A percentile compares a stretch with the other conserved stretches of the same genome.
Evolutionary conservation across 1,139 yeast genomes (phyloP).

Genomic region (Yamadazyma mexicana): DNA sequence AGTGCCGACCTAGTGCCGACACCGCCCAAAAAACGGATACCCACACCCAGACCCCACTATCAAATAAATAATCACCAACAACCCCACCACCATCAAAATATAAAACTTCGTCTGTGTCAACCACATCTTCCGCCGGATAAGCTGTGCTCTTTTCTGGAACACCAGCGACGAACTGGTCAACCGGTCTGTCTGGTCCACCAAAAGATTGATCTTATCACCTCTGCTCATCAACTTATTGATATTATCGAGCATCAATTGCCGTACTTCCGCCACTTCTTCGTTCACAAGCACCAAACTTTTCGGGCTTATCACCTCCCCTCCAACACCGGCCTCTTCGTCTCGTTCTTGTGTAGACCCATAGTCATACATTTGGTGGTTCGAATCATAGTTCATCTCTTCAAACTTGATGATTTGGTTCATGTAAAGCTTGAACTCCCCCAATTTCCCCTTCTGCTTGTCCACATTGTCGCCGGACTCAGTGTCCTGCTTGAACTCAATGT

Average conservation of each 20-base stretch:
- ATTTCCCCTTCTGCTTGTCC: conserved; percentile 25
- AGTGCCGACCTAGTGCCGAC: too few species aligned
- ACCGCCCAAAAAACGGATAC: conserved; percentile 39
- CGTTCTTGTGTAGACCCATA: conserved; percentile 30
- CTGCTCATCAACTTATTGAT: conserved; percentile 70
- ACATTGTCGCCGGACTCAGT: conserved; percentile 15
- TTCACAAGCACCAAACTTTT: conserved; percentile 42
- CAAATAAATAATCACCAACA: conserved; percentile 37
- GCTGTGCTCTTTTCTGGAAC: conserved; percentile 70
- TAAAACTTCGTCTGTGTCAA: conserved; percentile 51
- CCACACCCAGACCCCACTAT: conserved; percentile 54
- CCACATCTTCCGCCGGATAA: conserved; percentile 69
- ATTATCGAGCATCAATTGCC: conserved; percentile 67
- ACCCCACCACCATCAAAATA: conserved; percentile 28
- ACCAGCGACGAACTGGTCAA: conserved; percentile 68
- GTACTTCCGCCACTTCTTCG: conserved; percentile 53
- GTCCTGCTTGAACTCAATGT: conserved; percentile 40
- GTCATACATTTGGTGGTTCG: conserved; percentile 33
- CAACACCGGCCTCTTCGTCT: conserved; percentile 19
- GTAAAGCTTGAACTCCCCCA: conserved; percentile 51
- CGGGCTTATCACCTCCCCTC: conserved; percentile 33
- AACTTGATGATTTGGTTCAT: conserved; percentile 53
- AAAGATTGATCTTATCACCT: conserved; percentile 72
- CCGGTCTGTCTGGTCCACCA: conserved; percentile 81
- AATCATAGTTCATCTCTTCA: conserved; percentile 48